Evolutionary conservation across 805 yeast species (phyloP), one percentile per base, ranked within the genome.

Genomic region (Barnettozyma siamensis): DNA sequence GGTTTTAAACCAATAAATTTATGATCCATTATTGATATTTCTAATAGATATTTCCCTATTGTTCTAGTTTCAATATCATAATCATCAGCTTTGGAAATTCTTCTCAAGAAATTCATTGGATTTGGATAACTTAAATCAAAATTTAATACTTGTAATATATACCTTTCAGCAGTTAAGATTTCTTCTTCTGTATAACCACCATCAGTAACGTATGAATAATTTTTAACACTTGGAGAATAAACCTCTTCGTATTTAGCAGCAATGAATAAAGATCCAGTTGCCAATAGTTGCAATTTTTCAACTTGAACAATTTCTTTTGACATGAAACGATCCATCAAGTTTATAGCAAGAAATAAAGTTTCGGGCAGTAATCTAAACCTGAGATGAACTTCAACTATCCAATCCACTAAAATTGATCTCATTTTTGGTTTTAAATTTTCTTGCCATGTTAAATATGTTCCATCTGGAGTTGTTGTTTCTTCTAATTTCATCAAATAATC

Each of bases 231-330:
- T 10, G 96, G 97, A 10, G 88, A 73, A 58, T 80, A 83, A 21
- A 89, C 94, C 65, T 89, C 97, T 65, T 89, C 96, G 60, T 84
- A 86, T 63, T 88, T 88, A 13, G 96, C 94, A 31, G 96, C 95
- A 46, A 88, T 83, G 62, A 88, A 86, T 43, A 89, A 65, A 11
- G 89, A 73, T 1, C 95, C 86, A 1, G 93, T 84, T 5, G 96
- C 96, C 41, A 88, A 70, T 46, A 88, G 71, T 66, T 89, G 97
- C 37, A 89, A 64, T 62, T 84, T 78, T 54, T 82, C 88, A 44
- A 88, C 77, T 43, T 82, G 82, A 19, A 86, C 89, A 31, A 72
- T 70, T 54, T 83, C 88, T 41, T 72, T 66, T 7, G 88, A 76
- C 75, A 89, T 75, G 62, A 84, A 88, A 50, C 96, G 66, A 64